Evolutionary conservation across 495 filamentous ascomycete species (phyloP), one percentile per base, ranked within the genome.

Genomic region (Diplogelasinospora grovesii): DNA sequence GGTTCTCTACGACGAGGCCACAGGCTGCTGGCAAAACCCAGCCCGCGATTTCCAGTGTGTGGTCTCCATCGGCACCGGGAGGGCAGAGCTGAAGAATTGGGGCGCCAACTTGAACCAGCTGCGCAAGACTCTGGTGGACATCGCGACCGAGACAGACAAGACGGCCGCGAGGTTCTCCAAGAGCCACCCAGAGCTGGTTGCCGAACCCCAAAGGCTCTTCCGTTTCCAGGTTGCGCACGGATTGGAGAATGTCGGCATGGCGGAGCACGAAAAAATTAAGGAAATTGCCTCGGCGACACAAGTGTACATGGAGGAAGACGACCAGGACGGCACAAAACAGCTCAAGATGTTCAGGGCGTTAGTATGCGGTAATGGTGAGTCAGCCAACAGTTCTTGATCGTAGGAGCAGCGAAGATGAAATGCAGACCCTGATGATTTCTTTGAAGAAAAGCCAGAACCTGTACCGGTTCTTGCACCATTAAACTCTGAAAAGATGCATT

Each of bases 31-130:
- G 60, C 47, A 49, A 4, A 61, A 48, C 18, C 45, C 70, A 22
- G 49, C 56, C n/a, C n/a, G n/a, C n/a, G n/a, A n/a, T n/a, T n/a
- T n/a, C n/a, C n/a, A n/a, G 36, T 71, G 63, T 32, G 36, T 74
- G 27, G 58, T 75, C 2, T 71, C 67, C 1, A 69, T 74, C 16
- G 71, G 69, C 3, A 71, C 65, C 11, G 67, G 67, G n/a, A 31
- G 60, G 1, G 65, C 61, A 18, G 47, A 52, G 1, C 46, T 67
- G 39, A 53, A 56, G 20, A 48, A 59, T 9, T 37, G 62, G 9
- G 23, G 47, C 22, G 46, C 51, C 22, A n/a, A n/a, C n/a, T n/a
- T n/a, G n/a, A 41, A 56, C 22, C 20, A 63, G 18, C 49, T 60
- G 14, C 45, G 59, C 7, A 54, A 59, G 13, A 60, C 51, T 1